These are phyloP conservation scores for Phytophthora cryptogea DNA, from an alignment of 352 stramenopile species.

Conservation along the genomic window DNA sequence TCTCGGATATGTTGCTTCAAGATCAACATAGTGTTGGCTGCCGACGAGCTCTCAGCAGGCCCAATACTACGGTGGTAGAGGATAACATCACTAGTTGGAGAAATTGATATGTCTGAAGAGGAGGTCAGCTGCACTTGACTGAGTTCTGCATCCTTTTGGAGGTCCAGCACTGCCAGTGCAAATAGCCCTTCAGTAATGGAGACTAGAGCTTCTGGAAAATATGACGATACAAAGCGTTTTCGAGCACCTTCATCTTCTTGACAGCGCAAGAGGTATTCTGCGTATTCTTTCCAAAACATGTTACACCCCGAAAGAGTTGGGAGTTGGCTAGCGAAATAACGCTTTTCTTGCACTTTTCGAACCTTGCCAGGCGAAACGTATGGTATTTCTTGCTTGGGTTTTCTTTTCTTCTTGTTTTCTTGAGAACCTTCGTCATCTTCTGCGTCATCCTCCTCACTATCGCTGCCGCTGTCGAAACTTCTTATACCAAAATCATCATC, in stretches of 20 bases:
- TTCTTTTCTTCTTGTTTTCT: constrained; percentile 16
- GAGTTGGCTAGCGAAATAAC: constrained; percentile 34
- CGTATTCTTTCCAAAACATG: constrained; percentile 70
- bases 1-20: constrained; percentile 55
- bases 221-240: constrained; percentile 53
- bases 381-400: constrained; percentile 25
- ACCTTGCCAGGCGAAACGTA: constrained; percentile 55
- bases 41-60: constrained; percentile 14
- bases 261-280: constrained; percentile 33
- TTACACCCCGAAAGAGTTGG: constrained; percentile 45
- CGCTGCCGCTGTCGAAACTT: constrained; percentile 32
- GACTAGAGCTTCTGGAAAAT: constrained; percentile 54
- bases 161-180: constrained; percentile 55
- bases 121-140: constrained; percentile 24
- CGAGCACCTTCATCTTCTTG: not conserved
- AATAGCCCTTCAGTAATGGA: constrained; percentile 59
- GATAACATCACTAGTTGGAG: constrained; percentile 30
- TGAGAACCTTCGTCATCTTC: constrained; percentile 7
- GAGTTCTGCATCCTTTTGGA: constrained; percentile 29
- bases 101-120: constrained; percentile 20
- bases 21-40: constrained; percentile 48
- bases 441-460: constrained; percentile 14
- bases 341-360: constrained; percentile 48
- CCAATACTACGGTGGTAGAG: constrained; percentile 63
- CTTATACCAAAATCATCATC: constrained; percentile 25